These are phyloP conservation scores for Phoma herbarum DNA, from an alignment of 2,329 filamentous ascomycete genomes.

Conservation along the genomic window DNA sequence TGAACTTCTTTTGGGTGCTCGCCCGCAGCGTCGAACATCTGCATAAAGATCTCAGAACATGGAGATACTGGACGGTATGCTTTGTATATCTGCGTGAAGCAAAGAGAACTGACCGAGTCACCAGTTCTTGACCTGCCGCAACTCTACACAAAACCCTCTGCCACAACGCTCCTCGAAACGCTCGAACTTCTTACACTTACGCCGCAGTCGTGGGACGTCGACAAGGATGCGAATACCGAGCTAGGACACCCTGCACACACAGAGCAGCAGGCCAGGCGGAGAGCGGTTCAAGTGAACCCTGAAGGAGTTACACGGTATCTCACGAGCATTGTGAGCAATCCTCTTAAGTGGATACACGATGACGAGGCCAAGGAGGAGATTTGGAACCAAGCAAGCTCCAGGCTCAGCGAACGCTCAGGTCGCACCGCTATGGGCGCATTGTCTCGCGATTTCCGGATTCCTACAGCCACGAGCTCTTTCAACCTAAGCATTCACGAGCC, in stretches of 20 bases:
- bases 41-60: slow-evolving; percentile 26
- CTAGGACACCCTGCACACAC: slow-evolving; percentile 47
- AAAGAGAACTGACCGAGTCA: slow-evolving; percentile 22
- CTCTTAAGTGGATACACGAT: slow-evolving; percentile 72
- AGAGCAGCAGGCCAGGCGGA: slow-evolving; percentile 1
- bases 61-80: slow-evolving; percentile 42
- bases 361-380: slow-evolving; percentile 72
- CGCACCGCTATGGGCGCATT: slow-evolving; percentile 73
- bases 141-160: slow-evolving; percentile 78
- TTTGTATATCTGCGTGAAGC: not conserved
- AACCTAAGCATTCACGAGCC: slow-evolving; percentile 83
- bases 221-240: slow-evolving; percentile 50
- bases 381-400: slow-evolving; percentile 80
- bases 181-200: slow-evolving; percentile 73
- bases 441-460: slow-evolving; percentile 68
- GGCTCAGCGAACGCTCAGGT: slow-evolving; percentile 87
- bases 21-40: not conserved
- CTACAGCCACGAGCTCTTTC: slow-evolving; percentile 51
- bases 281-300: slow-evolving; percentile 42
- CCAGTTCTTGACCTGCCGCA: slow-evolving; percentile 82
- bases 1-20: slow-evolving; percentile 24
- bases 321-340: slow-evolving; percentile 72
- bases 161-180: slow-evolving; percentile 68
- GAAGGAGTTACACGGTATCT: slow-evolving; percentile 71
- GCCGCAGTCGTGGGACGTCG: slow-evolving; percentile 72